These are phyloP conservation scores for Madurella fahalii DNA, from an alignment of 2,329 filamentous ascomycete genomes.

Conservation along the genomic window DNA sequence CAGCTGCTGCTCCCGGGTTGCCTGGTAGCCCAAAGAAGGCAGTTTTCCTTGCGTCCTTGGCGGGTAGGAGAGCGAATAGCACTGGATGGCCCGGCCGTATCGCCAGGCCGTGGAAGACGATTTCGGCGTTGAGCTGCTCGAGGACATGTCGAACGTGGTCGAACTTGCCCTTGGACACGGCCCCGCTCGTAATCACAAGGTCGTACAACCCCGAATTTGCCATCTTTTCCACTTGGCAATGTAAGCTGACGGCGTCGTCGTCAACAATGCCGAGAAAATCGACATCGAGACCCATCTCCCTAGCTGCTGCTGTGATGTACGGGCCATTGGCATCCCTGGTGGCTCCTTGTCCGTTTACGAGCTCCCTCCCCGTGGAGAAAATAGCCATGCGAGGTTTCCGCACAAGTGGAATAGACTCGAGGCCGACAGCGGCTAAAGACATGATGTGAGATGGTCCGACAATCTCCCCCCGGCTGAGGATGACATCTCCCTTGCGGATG, in stretches of 20 bases:
- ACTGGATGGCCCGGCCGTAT: constrained; percentile 31
- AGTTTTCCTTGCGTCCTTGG: constrained; percentile 2
- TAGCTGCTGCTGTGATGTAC: not conserved
- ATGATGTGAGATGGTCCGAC: constrained; percentile 4
- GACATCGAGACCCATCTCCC: not conserved
- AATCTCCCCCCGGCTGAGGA: constrained; percentile 1
- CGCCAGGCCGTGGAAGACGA: constrained; percentile 28
- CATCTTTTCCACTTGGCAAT: not conserved
- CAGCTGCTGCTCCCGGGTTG: constrained; percentile 29
- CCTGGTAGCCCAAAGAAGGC: constrained; percentile 30
- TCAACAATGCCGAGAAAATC: constrained; percentile 7
- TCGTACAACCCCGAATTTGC: constrained; percentile 19
- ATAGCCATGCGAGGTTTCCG: not conserved
- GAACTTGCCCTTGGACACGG: constrained; percentile 28
- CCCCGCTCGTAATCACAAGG: constrained; percentile 29
- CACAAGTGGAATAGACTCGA: not conserved
- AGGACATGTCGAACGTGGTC: constrained; percentile 26
- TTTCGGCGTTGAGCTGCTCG: constrained; percentile 21
- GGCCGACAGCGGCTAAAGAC: constrained; percentile 1
- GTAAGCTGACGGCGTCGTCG: not conserved
- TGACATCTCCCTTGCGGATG: not conserved
- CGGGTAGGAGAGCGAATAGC: constrained; percentile 26
- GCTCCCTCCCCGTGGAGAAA: constrained; percentile 1
- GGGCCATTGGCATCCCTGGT: constrained; percentile 8
- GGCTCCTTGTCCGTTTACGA: constrained; percentile 2